Base-by-base conservation (phyloP, 2,329 filamentous ascomycete species). In the Pseudohalonectria lignicola region DNA sequence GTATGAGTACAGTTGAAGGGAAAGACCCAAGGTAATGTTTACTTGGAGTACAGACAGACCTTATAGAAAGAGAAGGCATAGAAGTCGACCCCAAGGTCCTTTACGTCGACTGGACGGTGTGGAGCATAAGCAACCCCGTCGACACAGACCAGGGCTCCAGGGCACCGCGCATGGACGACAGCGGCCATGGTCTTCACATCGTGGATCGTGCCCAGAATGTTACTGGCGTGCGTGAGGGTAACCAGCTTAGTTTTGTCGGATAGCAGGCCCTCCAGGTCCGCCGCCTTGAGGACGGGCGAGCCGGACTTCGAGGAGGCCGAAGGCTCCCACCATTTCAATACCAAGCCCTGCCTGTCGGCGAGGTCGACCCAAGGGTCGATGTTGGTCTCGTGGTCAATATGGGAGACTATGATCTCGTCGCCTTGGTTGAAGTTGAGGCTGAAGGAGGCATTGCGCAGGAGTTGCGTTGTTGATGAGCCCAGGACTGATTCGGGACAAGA, bases 41-140 rank as follows among this genome's bases (percentile, higher is more conserved):
- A n/a, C n/a, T n/a, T n/a, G n/a, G n/a, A 4, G 17, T 9, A 15
- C 16, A 6, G n/a, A 12, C 15, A 12, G 37, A 47, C 48, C 54
- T 90, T 90, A 60, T 88, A 88, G 83, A 82, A 88, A 1, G 71
- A 79, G 52, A 88, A 86, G n/a, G 68, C 61, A 54, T 88, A 90
- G 47, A 87, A 79, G 52, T 90, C 84, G 0, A 82, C 79, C 1
- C 71, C 82, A 0, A 86, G 63, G 0, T 61, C 74, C 45, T 73
- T 66, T 4, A 88, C 79, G 52, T 90, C 79, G 10, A 90, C 59
- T 7, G 63, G 63, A 4, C 82, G 67, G 54, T 90, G 84, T 0
- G 84, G 84, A 0, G 83, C 82, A 49, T 77, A 86, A 4, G 82
- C 79, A 0, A 88, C 84, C 2, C 76, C 83, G 56, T 90, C 85